Base-by-base conservation (phyloP, 768 basidiomycete species). In the Collybia sordida region DNA sequence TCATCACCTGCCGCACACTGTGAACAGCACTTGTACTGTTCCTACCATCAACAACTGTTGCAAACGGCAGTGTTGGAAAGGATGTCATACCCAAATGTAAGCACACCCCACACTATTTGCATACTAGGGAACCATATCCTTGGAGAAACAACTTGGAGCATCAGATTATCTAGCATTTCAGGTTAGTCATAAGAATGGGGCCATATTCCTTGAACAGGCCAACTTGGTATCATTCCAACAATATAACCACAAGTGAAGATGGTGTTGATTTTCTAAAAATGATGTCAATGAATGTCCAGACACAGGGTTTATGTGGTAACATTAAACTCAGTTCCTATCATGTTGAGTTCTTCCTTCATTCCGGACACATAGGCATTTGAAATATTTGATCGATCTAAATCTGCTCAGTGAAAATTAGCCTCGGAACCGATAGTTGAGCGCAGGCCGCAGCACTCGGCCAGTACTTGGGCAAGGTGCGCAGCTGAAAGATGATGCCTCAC, bases 301-400 rank as follows among this genome's bases (percentile, higher is more conserved):
- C 14, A 36, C 15, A 36, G 38, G 22, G 35, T 50, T n/a, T 40
- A 12, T 34, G 24, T 43, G 17, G 72, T 53, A 44, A 80, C 78
- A 58, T 88, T 86, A 59, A 81, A 80, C 41, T 88, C 73, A 35
- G 76, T 82, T 34, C 84, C 85, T 37, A 71, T 62, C 83, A 88
- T 85, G 49, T 75, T 56, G 31, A 89, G 72, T 18, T 86, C 86
- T 64, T 88, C 83, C 53, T 77, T 82, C 86, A 90, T 87, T 5
- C 87, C 87, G 4, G 84, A 86, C n/a, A 87, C 83, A 64, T 86
- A 88, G 9, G 87, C 87, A 64, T 89, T 89, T 55, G 74, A 72
- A 23, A 88, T 70, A 64, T 86, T 86, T 25, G 84, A 83, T 49
- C 85, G 69, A 62, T 86, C 85, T 18, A 88, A 71, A 64, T 86